phyloP scores from a whole-genome alignment of 2,329 filamentous ascomycete species.

The Xylaria sp. region DNA sequence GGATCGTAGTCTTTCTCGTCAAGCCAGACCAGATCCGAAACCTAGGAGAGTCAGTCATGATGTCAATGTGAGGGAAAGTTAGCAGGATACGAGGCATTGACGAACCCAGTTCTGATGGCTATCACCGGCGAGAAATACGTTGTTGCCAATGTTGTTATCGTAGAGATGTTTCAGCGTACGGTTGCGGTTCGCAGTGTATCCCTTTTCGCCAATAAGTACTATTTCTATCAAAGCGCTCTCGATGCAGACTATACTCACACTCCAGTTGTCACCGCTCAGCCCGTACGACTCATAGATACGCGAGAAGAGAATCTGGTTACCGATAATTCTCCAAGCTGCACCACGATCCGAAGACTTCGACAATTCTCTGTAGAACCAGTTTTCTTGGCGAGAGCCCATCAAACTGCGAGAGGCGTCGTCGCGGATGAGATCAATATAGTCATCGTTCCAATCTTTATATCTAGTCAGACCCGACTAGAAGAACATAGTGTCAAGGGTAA shows the following conservation, averaged over 20 bases:
- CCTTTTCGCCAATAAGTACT: slow-evolving; percentile 46
- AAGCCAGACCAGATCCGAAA: slow-evolving; percentile 63
- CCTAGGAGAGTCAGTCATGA: slow-evolving; percentile 27
- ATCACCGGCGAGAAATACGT: slow-evolving; percentile 74
- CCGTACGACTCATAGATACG: slow-evolving; percentile 49
- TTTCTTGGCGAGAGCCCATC: slow-evolving; percentile 75
- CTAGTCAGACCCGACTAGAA: slow-evolving; percentile 10
- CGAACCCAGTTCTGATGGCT: slow-evolving; percentile 69
- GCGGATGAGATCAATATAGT: slow-evolving; percentile 65
- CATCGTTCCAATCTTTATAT: slow-evolving; percentile 62
- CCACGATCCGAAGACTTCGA: slow-evolving; percentile 65
- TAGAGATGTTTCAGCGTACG: slow-evolving; percentile 71
- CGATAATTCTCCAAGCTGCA: slow-evolving; percentile 73
- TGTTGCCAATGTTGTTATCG: slow-evolving; percentile 72
- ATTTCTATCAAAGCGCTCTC: not conserved
- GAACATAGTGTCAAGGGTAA: not conserved
- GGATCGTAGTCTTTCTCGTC: slow-evolving; percentile 59
- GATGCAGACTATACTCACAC: slow-evolving; percentile 34
- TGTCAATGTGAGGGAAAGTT: not conserved
- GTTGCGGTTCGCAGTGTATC: slow-evolving; percentile 73
- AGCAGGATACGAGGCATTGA: not conserved
- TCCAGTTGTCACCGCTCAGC: slow-evolving; percentile 45
- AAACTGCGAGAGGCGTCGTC: slow-evolving; percentile 71
- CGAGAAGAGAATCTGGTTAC: slow-evolving; percentile 73
- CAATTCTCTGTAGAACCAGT: slow-evolving; percentile 72